Conservation (phyloP, 805 yeast genomes). For the Wilhelminamyces savonicus region DNA sequence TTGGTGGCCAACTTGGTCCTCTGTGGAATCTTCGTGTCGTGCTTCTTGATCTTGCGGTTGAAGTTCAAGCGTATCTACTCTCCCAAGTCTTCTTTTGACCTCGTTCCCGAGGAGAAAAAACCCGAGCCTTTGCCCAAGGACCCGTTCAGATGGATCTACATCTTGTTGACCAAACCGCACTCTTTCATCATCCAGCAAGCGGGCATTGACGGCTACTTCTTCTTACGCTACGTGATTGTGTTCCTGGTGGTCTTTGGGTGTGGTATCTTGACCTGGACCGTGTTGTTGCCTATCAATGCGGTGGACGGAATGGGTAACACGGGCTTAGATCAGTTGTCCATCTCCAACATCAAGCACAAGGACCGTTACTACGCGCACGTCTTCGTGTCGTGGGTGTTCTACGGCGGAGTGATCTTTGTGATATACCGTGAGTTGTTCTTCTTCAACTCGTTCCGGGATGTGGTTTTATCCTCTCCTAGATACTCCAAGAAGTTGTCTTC, state of each 20-base stretch:
- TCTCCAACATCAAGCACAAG: constrained; percentile 59
- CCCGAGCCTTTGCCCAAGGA: constrained; percentile 75
- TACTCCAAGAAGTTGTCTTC: constrained; percentile 71
- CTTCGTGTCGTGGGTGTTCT: constrained; percentile 72
- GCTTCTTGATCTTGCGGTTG: constrained; percentile 63
- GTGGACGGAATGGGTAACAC: constrained; percentile 51
- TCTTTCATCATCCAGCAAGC: constrained; percentile 76
- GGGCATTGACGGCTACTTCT: constrained; percentile 93
- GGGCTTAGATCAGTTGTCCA: constrained; percentile 75
- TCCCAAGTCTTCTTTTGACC: constrained; percentile 65
- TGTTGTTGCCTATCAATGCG: constrained; percentile 82
- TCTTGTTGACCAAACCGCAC: constrained; percentile 61
- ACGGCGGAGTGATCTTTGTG: constrained; percentile 61
- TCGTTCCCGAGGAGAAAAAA: constrained; percentile 51
- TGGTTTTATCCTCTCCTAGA: constrained; percentile 73
- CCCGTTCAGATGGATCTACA: constrained; percentile 61
- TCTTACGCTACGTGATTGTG: constrained; percentile 67
- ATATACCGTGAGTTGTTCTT: constrained; percentile 79
- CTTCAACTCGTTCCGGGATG: constrained; percentile 70
- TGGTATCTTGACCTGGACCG: constrained; percentile 51
- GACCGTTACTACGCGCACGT: constrained; percentile 83
- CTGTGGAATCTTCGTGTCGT: constrained; percentile 52
- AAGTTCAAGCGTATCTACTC: constrained; percentile 70
- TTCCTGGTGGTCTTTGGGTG: constrained; percentile 41
- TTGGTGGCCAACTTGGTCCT: constrained; percentile 61